Conservation (phyloP, 305 asterid species). For the Solanum hybrid region DNA sequence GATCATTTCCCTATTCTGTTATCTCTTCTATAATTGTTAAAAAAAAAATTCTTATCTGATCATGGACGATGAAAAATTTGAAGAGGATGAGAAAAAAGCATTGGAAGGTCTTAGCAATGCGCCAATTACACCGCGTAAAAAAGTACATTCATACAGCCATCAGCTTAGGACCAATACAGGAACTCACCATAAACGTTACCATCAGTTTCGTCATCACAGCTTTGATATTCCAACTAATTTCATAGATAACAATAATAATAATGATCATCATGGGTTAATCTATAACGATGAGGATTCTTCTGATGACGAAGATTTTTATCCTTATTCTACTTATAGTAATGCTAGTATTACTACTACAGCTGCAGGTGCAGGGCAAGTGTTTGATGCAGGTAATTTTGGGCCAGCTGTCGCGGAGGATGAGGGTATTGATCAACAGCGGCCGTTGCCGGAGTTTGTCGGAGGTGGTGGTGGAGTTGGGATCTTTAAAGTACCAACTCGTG, state of each 20-base stretch:
- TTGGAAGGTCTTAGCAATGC: constrained; percentile 36
- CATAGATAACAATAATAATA: neutral
- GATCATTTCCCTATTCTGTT: neutral
- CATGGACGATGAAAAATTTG: constrained; percentile 10
- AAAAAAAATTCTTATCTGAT: neutral
- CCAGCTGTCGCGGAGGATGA: neutral
- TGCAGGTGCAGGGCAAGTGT: neutral
- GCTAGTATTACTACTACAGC: neutral
- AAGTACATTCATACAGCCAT: constrained; percentile 72
- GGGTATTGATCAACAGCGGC: constrained; percentile 16
- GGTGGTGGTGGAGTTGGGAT: constrained; percentile 60
- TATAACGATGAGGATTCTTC: constrained; percentile 19
- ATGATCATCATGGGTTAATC: constrained; percentile 11
- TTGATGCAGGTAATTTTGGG: neutral
- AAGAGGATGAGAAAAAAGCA: constrained; percentile 46
- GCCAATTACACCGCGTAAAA: constrained; percentile 52
- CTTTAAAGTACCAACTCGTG: constrained; percentile 62
- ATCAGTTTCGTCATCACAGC: constrained; percentile 73
- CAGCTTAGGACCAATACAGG: constrained; percentile 68
- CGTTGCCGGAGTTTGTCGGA: constrained; percentile 63
- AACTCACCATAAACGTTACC: constrained; percentile 44
- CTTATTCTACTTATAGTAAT: constrained; percentile 32
- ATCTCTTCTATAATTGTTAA: neutral
- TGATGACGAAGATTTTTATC: constrained; percentile 58
- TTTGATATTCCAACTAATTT: constrained; percentile 42